Percentiles rank a stretch among this genome's conserved stretches.
These are phyloP conservation scores for Daldinia grandis DNA, from an alignment of 495 filamentous ascomycete genomes.

Conservation along the genomic window DNA sequence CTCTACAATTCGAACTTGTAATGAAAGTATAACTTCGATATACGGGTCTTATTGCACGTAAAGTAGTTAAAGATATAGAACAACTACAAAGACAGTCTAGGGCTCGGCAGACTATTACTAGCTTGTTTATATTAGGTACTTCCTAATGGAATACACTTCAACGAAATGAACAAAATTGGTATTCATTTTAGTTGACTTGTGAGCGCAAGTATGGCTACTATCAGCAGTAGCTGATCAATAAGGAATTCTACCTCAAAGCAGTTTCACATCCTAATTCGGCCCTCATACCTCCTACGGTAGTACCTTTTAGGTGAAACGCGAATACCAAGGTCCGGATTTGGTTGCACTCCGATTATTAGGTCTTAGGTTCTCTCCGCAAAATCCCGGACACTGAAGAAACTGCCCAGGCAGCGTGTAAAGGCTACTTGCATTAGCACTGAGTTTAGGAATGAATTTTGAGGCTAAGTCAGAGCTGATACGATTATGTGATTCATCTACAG, in stretches of 20 bases:
- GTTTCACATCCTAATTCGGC: not conserved
- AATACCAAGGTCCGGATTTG: not conserved
- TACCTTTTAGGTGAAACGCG: not conserved
- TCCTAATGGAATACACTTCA: not conserved
- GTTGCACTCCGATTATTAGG: not conserved
- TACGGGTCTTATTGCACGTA: not conserved
- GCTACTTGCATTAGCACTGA: not conserved
- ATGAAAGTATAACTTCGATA: not conserved
- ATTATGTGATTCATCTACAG: not conserved
- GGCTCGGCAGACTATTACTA: not conserved
- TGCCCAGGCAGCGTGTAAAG: not conserved
- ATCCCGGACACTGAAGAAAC: not conserved
- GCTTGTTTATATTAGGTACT: not conserved
- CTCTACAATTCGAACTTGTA: not conserved
- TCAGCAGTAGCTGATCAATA: not conserved
- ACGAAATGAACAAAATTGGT: too few relatives aligned
- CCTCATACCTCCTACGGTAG: not conserved
- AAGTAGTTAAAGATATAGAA: not conserved
- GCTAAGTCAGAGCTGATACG: not conserved
- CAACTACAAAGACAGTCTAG: not conserved
- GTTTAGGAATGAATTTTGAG: not conserved
- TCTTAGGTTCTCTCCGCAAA: not conserved
- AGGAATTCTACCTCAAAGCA: not conserved
- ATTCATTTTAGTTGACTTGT: too few relatives aligned
- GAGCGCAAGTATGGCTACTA: too few relatives aligned